Conservation (phyloP, 2,329 filamentous ascomycete species). For the Lomentospora prolificans region DNA sequence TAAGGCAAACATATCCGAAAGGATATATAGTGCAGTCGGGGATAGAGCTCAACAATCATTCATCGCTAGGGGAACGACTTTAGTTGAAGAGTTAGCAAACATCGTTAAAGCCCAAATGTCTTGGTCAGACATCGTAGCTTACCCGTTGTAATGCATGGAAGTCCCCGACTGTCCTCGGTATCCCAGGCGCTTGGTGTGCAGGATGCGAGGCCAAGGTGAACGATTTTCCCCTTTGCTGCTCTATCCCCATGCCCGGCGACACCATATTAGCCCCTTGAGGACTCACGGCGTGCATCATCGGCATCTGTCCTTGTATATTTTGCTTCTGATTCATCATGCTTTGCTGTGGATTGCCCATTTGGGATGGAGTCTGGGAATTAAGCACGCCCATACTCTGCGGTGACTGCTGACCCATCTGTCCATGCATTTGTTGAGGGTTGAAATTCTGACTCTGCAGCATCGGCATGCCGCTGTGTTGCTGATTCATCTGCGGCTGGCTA, state of each 20-base stretch:
- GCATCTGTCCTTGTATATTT: constrained; percentile 1
- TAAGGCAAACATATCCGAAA: background rate
- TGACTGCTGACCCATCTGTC: constrained; percentile 9
- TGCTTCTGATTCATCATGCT: background rate
- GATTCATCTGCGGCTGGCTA: constrained; percentile 17
- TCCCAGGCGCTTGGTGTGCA: constrained; percentile 20
- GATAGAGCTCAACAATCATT: background rate
- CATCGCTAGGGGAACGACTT: background rate
- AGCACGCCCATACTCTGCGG: constrained; percentile 4
- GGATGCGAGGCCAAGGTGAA: constrained; percentile 23
- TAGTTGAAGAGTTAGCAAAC: background rate
- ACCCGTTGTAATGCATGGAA: constrained; percentile 40
- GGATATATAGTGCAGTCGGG: background rate
- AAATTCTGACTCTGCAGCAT: constrained; percentile 11
- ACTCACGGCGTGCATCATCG: constrained; percentile 13
- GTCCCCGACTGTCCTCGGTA: constrained; percentile 34
- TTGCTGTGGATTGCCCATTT: constrained; percentile 18
- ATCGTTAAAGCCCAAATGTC: no score
- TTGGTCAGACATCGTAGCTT: constrained; percentile 26
- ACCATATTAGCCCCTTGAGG: constrained; percentile 8
- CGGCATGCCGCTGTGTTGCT: constrained; percentile 12
- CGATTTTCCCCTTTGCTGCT: constrained; percentile 12
- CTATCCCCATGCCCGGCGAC: constrained; percentile 16
- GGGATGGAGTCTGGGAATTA: constrained; percentile 22
- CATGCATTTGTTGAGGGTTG: constrained; percentile 15